Conservation (phyloP, 768 basidiomycete species). For the Nidularia pulvinata region DNA sequence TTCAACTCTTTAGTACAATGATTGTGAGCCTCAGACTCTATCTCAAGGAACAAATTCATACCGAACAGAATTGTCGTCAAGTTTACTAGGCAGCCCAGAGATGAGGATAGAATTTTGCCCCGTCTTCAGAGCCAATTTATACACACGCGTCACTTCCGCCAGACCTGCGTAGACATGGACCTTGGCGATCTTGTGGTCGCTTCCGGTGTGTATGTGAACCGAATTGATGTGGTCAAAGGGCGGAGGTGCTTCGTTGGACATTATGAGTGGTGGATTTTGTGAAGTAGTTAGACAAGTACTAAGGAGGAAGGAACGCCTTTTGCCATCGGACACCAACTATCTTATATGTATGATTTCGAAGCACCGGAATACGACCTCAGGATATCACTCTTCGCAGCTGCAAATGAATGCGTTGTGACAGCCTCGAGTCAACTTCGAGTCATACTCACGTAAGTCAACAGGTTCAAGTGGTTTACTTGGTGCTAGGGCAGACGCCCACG, state of each 20-base stretch:
- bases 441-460: too few relatives aligned
- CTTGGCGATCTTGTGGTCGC: conserved; percentile 14
- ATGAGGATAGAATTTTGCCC: conserved; percentile 31
- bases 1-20: conserved; percentile 27
- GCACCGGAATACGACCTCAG: too few relatives aligned
- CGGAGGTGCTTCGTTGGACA: background rate
- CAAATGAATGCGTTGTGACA: too few relatives aligned
- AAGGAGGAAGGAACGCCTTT: too few relatives aligned
- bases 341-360: too few relatives aligned
- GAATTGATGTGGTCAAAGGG: background rate
- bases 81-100: conserved; percentile 21
- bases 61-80: conserved; percentile 28
- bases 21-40: background rate
- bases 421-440: too few relatives aligned
- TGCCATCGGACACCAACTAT: too few relatives aligned
- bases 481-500: too few relatives aligned
- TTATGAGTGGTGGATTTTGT: too few relatives aligned
- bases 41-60: conserved; percentile 2
- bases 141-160: conserved; percentile 27
- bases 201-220: background rate
- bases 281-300: too few relatives aligned
- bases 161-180: conserved; percentile 28
- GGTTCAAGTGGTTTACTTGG: too few relatives aligned
- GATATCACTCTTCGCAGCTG: too few relatives aligned
- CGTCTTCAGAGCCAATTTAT: conserved; percentile 18